Evolutionary conservation across 1,284 basidiomycete genomes (phyloP), one percentile per base, ranked within the genome.

Genomic region (Rhodotorula sp.): DNA sequence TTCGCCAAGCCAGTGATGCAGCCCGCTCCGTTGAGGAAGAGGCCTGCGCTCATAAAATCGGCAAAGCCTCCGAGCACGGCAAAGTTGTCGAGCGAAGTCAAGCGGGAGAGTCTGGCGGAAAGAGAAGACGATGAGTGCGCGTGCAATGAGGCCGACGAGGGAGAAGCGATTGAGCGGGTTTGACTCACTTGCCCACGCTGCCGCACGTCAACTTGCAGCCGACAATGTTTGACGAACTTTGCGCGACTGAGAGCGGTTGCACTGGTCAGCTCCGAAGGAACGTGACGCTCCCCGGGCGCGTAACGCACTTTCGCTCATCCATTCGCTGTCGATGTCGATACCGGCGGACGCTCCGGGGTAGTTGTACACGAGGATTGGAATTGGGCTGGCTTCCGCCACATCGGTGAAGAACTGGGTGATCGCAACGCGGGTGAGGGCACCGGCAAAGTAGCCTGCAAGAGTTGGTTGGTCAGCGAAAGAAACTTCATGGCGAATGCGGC

Each of bases 361-460:
- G 82, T 95, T 95, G 84, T 95, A 95, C 62, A 95, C 85, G 88
- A 95, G 89, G 54, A 74, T 30, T 0, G 92, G 93, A 58, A 95
- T 85, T 0, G 91, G 90, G 1, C 88, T 91, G 3, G 84, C 85
- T 77, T 91, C 89, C 30, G 92, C 90, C 22, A 94, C 90, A 85
- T 91, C 78, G 24, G 68, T 71, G 73, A 81, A 82, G 77, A 80
- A 83, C 65, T 77, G 78, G 67, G 82, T 78, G 75, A 85, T 80
- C 3, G 84, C 83, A 15, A 77, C 70, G 33, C 79, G 76, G 37
- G 79, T 45, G 75, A 85, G 80, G 12, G 81, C 82, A 54, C 83
- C 83, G 3, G 82, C 79, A 71, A 85, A 82, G 79, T 83, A 83
- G 18, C 80, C 71, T 62, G 57, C 22, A 8, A 6, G 10, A 6